A percentile compares a stretch with the other conserved stretches of the same genome.
Evolutionary conservation across 306 rosid genomes (phyloP).

Genomic region (Gastrolobium bilobum): DNA sequence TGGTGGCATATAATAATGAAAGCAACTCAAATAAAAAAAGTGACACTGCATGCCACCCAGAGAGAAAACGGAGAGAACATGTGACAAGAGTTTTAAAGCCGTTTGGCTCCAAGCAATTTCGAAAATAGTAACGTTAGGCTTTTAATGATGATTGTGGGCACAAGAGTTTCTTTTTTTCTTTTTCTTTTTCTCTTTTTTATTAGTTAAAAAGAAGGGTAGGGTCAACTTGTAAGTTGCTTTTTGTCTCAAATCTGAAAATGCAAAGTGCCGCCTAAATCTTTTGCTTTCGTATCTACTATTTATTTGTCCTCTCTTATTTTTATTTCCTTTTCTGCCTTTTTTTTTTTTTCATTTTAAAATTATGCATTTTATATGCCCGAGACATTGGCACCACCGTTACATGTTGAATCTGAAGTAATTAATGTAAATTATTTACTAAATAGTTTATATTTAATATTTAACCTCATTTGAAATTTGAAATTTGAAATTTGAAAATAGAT

Average conservation of each 20-base stretch:
- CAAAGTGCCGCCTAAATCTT: not conserved
- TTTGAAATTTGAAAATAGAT: too few species aligned
- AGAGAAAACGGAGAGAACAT: conserved; percentile 24
- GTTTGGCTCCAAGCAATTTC: conserved; percentile 84
- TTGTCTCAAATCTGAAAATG: conserved; percentile 39
- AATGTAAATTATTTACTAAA: too few species aligned
- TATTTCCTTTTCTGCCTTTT: not conserved
- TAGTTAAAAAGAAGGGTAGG: conserved; percentile 2
- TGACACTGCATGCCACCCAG: conserved; percentile 30
- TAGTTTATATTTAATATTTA: too few species aligned
- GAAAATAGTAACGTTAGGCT: conserved; percentile 82
- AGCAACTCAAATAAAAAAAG: conserved; percentile 24
- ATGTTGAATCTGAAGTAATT: too few species aligned
- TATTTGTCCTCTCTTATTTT: not conserved
- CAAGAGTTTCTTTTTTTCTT: not conserved
- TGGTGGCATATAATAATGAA: conserved; percentile 34
- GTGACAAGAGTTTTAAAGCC: conserved; percentile 53
- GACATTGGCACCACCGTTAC: not conserved
- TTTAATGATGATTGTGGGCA: conserved; percentile 68
- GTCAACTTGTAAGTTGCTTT: conserved; percentile 8
- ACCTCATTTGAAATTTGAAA: too few species aligned
- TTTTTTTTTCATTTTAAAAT: not conserved
- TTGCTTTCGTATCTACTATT: not conserved
- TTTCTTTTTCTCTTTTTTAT: not conserved
- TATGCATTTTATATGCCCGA: not conserved